Base-by-base conservation (phyloP, 1,284 basidiomycete species). In the Grifola frondosa region DNA sequence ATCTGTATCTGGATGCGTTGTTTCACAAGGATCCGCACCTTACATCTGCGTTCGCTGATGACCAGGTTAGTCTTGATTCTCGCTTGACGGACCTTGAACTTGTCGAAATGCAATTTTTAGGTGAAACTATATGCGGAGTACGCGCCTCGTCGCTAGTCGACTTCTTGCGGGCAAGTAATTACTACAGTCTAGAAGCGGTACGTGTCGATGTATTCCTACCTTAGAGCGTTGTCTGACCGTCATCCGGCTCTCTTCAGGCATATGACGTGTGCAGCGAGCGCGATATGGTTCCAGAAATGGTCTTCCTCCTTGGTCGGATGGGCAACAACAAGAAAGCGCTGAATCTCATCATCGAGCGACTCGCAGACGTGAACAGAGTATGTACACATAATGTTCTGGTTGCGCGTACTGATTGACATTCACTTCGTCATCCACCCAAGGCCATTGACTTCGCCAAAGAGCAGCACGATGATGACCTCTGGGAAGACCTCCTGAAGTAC, bases 401-500 rank as follows among this genome's bases (percentile, higher is more conserved):
- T n/a, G n/a, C 21, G 8, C 12, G 22, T 34, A 21, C 21, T 35
- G 1, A 20, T 9, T 30, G 30, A 11, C 37, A 6, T n/a, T 30
- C 9, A 7, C 8, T 25, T 26, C 28, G 16, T 28, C 10, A 33
- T 25, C 16, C 13, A 30, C 6, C 1, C 4, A 49, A 92, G 89
- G 95, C 96, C 1, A 98, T 99, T 57, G 95, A 97, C 48, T 99
- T 99, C 61, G 96, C 95, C 0, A 96, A 96, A 60, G 95, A 98
- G 63, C 96, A 98, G 64, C 88, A 88, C 46, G 97, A 99, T 56
- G 86, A 94, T 52, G 97, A 99, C 63, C 80, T 99, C 0, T 99
- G 97, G 97, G 96, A 98, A 59, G 94, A 97, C 62, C 75, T 99
- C 10, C 71, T 99, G 16, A 81, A 78, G 47, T 98, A 99, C 60